Base-by-base conservation (phyloP, 768 basidiomycete genomes). In the Lactarius hengduanensis region DNA sequence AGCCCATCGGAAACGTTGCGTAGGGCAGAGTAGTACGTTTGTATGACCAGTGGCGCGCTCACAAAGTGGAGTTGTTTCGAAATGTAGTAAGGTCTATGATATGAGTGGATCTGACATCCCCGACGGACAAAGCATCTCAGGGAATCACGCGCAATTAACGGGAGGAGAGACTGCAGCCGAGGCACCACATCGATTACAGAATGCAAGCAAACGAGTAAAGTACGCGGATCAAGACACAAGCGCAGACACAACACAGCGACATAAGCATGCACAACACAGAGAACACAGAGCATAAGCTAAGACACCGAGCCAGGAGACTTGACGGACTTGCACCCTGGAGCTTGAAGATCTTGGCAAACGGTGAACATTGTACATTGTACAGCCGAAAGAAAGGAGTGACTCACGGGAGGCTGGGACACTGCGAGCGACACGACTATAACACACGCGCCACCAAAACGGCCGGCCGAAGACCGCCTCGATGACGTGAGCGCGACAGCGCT, bases 401-500 rank as follows among this genome's bases (percentile, higher is more conserved):
- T 50, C 26, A 66, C 65, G n/a, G 55, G 60, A 50, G 41, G 56
- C 38, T 20, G 38, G 56, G 56, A 41, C 26, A 30, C 60, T 45
- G 55, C 41, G 43, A 55, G n/a, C 34, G 38, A 57, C 60, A 55
- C 65, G 54, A 30, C 65, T 36, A 50, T 53, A 56, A 53, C 60
- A 66, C 26, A 26, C 41, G 55, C 26, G 56, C 7, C 59, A 41
- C 43, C 60, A 38, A 62, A 57, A 56, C 65, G 9, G 45, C 34
- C 55, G 55, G 65, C 60, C 65, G 60, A 66, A 43, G 55, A 38
- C 65, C 28, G 65, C 30, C 28, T 26, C 45, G 16, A 50, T 20
- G 41, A 45, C 60, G 32, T 55, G 15, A 11, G 18, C 50, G 65
- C 60, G 57, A 57, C 56, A 41, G 65, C 56, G 65, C 65, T 66